A percentile compares a stretch with the other conserved stretches of the same genome.
These are phyloP conservation scores for Metarhizium anisopliae DNA, from an alignment of 2,329 filamentous ascomycete genomes.

Conservation along the genomic window DNA sequence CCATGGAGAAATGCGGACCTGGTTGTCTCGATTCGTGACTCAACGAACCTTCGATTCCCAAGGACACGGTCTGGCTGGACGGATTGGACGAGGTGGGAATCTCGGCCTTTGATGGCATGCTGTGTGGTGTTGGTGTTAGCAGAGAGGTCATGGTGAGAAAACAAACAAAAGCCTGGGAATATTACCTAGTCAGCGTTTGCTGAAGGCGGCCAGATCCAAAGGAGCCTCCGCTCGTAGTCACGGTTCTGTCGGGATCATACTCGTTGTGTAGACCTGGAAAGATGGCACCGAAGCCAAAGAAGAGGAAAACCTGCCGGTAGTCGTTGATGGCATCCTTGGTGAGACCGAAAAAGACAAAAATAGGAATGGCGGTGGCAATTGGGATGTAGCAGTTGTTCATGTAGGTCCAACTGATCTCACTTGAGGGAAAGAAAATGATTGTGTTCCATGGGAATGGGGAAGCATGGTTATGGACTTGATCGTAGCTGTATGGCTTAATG, in stretches of 20 bases:
- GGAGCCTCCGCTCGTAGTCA: constrained; percentile 10
- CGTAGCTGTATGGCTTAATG: constrained; percentile 30
- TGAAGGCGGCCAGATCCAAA: constrained; percentile 13
- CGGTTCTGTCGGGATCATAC: constrained; percentile 26
- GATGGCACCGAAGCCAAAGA: constrained; percentile 31
- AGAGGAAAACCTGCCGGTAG: constrained; percentile 33
- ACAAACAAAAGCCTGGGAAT: not conserved
- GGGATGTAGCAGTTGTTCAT: constrained; percentile 41
- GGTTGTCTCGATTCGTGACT: constrained; percentile 9
- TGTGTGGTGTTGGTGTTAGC: constrained; percentile 1
- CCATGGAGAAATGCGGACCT: not conserved
- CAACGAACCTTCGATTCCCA: constrained; percentile 8
- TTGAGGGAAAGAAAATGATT: constrained; percentile 36
- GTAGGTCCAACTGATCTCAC: constrained; percentile 26
- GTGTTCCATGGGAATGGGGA: constrained; percentile 35
- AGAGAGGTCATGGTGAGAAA: not conserved
- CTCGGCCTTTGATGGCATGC: constrained; percentile 1
- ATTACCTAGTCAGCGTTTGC: constrained; percentile 13
- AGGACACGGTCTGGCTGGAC: constrained; percentile 10
- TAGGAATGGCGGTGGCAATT: constrained; percentile 35
- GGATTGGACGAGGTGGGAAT: constrained; percentile 11
- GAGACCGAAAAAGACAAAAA: constrained; percentile 47
- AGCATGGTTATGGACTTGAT: constrained; percentile 28
- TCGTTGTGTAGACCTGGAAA: constrained; percentile 33
- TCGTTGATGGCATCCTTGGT: constrained; percentile 43